phyloP scores from a whole-genome alignment of 1,284 basidiomycete species.

The Ganoderma meredithae region DNA sequence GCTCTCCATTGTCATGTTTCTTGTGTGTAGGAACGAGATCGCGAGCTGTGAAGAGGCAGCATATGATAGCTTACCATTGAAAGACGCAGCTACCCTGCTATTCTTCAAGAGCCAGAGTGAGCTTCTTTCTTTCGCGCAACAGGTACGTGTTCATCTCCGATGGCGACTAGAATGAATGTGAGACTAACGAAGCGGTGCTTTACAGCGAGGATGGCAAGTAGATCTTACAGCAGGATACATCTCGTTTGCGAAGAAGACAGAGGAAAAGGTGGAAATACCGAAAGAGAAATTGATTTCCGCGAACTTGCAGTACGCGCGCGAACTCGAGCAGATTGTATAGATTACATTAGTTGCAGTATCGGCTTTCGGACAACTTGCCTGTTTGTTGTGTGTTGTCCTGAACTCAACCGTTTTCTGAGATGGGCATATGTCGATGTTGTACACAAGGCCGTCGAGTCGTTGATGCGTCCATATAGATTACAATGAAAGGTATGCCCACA shows the following conservation, averaged over 20 bases:
- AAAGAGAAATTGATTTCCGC: constrained; percentile 82
- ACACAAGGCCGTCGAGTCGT: constrained; percentile 19
- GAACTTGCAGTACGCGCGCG: constrained; percentile 80
- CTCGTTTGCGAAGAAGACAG: constrained; percentile 72
- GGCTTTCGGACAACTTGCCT: constrained; percentile 26
- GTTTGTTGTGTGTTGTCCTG: constrained; percentile 21
- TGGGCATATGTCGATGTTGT: neutral
- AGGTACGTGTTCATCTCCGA: constrained; percentile 51
- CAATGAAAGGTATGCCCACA: constrained; percentile 31
- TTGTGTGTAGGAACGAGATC: constrained; percentile 81
- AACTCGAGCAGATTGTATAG: constrained; percentile 90
- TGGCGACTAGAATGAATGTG: neutral
- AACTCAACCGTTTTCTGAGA: neutral
- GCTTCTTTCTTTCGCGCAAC: constrained; percentile 78
- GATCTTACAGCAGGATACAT: constrained; percentile 67
- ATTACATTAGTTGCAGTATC: constrained; percentile 23
- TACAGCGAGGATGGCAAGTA: constrained; percentile 77
- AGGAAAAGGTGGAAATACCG: constrained; percentile 83
- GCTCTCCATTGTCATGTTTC: neutral
- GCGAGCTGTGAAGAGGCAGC: constrained; percentile 93
- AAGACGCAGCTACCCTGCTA: constrained; percentile 87
- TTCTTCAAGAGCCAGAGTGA: constrained; percentile 88
- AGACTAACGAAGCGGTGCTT: constrained; percentile 20
- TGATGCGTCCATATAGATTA: constrained; percentile 32
- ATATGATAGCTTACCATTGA: constrained; percentile 86